Evolutionary conservation across 768 basidiomycete species (phyloP), one percentile per base, ranked within the genome.

Genomic region (Pleurotus cornucopiae): DNA sequence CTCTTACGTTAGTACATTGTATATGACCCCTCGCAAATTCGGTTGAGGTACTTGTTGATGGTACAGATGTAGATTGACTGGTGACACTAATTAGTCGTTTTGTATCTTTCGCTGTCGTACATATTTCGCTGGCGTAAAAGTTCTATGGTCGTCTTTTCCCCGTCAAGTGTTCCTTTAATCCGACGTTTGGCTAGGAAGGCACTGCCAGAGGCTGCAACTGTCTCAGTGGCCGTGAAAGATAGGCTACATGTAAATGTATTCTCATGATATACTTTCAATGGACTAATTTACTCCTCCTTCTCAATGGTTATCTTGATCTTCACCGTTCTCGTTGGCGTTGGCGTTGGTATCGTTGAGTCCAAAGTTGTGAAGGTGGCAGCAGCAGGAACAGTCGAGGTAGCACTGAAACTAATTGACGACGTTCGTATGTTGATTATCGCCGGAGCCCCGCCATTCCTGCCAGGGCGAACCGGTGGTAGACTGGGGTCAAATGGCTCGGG

Each of bases 21-120:
- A 55, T 86, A 86, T 62, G 73, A 82, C 58, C 56, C 75, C 3
- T 68, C 80, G 5, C 84, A 85, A 63, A 84, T 85, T 58, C 76
- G 80, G 11, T 61, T 84, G 65, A 71, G 77, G 61, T 84, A 84
- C 61, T 65, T 84, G 40, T 64, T 84, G 54, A 82, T 82, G 81
- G 79, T 83, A 34, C 72, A 80, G 57, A 76, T 79, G 76, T 66
- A 63, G 56, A 16, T 11, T 11, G 30, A 34, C 30, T 7, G 11
- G 7, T 34, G 30, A 6, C 30, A 9, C 11, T 2, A 11, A 9
- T 34, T 34, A 4, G 9, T 9, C 7, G 11, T 34, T 34, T 34
- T 2, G 30, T 9, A 34, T 34, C 30, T 34, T 11, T 11, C 30
- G 26, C 26, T 30, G 26, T 30, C 26, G 26, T 30, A 30, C 26